Conservation (phyloP, 345 rosid genomes). For the Dovyalis caffra region DNA sequence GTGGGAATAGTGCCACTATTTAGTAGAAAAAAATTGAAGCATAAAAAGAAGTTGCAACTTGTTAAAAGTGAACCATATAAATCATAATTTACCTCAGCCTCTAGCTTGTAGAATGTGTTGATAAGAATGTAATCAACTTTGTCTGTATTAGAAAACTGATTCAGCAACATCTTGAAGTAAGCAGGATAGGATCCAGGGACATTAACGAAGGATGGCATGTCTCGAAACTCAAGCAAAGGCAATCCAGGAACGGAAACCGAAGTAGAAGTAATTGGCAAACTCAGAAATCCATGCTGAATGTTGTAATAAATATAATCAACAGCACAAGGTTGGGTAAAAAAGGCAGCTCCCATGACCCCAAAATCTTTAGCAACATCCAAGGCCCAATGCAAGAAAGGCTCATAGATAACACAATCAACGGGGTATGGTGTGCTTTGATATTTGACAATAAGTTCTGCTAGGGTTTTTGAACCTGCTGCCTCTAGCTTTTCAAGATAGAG, state of each 20-base stretch:
- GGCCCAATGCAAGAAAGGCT: constrained; percentile 61
- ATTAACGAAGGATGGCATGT: constrained; percentile 21
- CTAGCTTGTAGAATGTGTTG: constrained; percentile 27
- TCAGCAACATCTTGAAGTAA: constrained; percentile 12
- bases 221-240: constrained; percentile 19
- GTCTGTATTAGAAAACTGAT: constrained; percentile 21
- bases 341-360: constrained; percentile 49
- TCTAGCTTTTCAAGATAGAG: constrained; percentile 22
- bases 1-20: too few relatives aligned
- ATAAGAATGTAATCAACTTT: constrained; percentile 23
- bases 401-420: constrained; percentile 53
- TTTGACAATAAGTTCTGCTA: constrained; percentile 42
- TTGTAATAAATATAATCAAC: constrained; percentile 56
- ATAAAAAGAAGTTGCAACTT: too few relatives aligned
- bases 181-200: constrained; percentile 22
- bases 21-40: too few relatives aligned
- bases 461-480: constrained; percentile 43
- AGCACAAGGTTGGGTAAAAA: constrained; percentile 66
- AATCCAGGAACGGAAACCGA: constrained; percentile 31
- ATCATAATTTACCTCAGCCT: constrained; percentile 17
- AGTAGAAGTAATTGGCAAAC: constrained; percentile 33
- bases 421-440: constrained; percentile 35
- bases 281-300: constrained; percentile 36
- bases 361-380: constrained; percentile 55
- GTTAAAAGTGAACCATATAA: too few relatives aligned